phyloP scores from a whole-genome alignment of 164 flowering plant species.

The Warburgia ugandensis region DNA sequence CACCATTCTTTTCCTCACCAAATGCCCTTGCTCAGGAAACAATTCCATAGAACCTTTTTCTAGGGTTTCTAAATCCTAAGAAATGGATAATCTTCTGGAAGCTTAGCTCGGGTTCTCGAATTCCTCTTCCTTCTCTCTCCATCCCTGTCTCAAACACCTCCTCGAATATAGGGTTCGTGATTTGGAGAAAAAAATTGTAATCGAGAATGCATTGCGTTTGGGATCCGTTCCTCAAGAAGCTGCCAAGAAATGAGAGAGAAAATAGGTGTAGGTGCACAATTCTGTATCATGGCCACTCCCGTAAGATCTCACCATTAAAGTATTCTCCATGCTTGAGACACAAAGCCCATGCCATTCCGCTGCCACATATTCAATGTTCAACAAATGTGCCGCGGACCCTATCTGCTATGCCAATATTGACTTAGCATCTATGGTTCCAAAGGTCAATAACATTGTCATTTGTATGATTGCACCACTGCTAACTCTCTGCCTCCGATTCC shows the following conservation, averaged over 20 bases:
- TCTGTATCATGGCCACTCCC: slow-evolving; percentile 69
- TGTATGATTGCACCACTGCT: too few relatives aligned
- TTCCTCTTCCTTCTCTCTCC: slow-evolving; percentile 27
- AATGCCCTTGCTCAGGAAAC: slow-evolving; percentile 46
- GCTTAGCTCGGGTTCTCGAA: slow-evolving; percentile 43
- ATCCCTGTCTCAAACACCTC: slow-evolving; percentile 50
- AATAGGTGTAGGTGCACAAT: slow-evolving; percentile 54
- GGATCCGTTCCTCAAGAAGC: slow-evolving; percentile 55
- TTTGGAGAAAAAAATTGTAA: slow-evolving; percentile 36
- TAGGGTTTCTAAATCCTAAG: slow-evolving; percentile 11
- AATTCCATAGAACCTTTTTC: slow-evolving; percentile 3
- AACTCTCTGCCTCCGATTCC: too few relatives aligned
- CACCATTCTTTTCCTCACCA: slow-evolving; percentile 33
- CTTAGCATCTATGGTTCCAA: slow-evolving; percentile 62
- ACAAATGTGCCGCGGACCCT: slow-evolving; percentile 81
- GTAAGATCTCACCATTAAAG: slow-evolving; percentile 79
- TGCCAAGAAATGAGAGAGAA: slow-evolving; percentile 49
- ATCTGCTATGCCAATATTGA: slow-evolving; percentile 72
- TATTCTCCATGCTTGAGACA: slow-evolving; percentile 82
- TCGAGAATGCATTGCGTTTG: slow-evolving; percentile 47
- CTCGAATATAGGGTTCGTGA: slow-evolving; percentile 45
- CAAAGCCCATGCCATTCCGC: slow-evolving; percentile 72
- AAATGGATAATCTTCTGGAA: slow-evolving; percentile 38
- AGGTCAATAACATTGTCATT: slow-evolving; percentile 76
- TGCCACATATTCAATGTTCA: slow-evolving; percentile 76